A percentile compares a stretch with the other conserved stretches of the same genome.
phyloP scores from a whole-genome alignment of 306 rosid genomes.

The Datisca glomerata region DNA sequence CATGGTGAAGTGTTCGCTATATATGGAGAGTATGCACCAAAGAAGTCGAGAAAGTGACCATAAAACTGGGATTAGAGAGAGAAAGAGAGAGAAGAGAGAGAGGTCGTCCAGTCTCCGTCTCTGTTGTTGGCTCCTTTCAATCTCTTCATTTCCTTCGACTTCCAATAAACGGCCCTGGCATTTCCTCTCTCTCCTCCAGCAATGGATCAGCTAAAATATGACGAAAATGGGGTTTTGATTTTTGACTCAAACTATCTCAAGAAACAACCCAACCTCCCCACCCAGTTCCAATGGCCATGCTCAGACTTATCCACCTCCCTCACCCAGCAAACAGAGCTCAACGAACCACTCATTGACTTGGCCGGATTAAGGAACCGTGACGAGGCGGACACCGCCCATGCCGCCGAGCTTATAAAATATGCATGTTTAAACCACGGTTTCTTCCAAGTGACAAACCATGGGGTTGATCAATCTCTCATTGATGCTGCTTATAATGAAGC shows the following conservation, averaged over 20 bases:
- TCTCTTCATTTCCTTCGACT: background rate
- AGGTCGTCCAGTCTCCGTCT: background rate
- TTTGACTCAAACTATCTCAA: slow-evolving; percentile 21
- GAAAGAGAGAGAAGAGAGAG: too few relatives aligned
- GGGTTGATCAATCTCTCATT: slow-evolving; percentile 31
- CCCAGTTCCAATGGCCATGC: slow-evolving; percentile 37
- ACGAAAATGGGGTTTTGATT: slow-evolving; percentile 10
- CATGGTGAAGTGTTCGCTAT: too few relatives aligned
- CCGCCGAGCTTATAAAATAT: slow-evolving; percentile 25
- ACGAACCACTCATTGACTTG: slow-evolving; percentile 42
- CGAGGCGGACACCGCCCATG: slow-evolving; percentile 15
- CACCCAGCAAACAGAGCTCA: slow-evolving; percentile 24
- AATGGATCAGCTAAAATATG: slow-evolving; percentile 20
- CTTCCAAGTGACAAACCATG: slow-evolving; percentile 58
- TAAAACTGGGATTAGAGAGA: too few relatives aligned
- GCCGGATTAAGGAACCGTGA: slow-evolving; percentile 22
- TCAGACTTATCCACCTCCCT: slow-evolving; percentile 12
- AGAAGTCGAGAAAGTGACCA: too few relatives aligned
- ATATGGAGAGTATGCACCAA: too few relatives aligned
- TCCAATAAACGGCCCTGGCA: background rate
- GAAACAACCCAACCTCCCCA: slow-evolving; percentile 25
- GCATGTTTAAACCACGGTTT: slow-evolving; percentile 57
- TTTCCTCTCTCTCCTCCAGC: background rate
- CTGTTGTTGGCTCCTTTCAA: background rate
- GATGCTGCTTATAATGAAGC: slow-evolving; percentile 22